Conservation (phyloP, 1,284 basidiomycete genomes). For the Sanghuangporus sanghuang region DNA sequence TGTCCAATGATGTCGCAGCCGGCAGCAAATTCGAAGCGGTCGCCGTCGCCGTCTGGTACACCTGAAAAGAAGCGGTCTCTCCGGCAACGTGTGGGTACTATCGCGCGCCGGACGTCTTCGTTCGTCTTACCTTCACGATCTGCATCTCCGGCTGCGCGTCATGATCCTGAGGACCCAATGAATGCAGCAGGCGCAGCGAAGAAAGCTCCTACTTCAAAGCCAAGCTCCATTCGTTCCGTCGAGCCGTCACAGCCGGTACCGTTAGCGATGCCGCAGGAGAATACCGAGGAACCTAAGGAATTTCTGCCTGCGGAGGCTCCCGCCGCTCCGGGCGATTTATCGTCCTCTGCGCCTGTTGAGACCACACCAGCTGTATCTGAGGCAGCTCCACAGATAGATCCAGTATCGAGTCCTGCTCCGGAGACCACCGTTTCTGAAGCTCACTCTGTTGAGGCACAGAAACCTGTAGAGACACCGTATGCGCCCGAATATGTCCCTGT, state of each 20-base stretch:
- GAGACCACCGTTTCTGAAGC: constrained; percentile 10
- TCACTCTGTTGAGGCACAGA: constrained; percentile 1
- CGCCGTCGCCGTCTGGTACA: constrained; percentile 1
- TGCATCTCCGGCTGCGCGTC: constrained; percentile 27
- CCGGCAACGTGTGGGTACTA: constrained; percentile 34
- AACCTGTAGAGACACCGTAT: constrained; percentile 11
- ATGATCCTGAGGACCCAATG: constrained; percentile 18
- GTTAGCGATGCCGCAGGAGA: constrained; percentile 11
- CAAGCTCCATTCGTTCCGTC: constrained; percentile 3
- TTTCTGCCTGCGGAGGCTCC: constrained; percentile 20
- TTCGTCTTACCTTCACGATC: constrained; percentile 33
- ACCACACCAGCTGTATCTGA: not conserved
- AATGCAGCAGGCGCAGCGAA: not conserved
- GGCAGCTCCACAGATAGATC: not conserved
- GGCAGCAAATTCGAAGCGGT: not conserved
- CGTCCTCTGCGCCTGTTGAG: constrained; percentile 4
- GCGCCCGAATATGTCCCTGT: not conserved
- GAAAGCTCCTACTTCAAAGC: constrained; percentile 2
- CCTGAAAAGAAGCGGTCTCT: constrained; percentile 21
- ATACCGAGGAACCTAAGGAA: constrained; percentile 16
- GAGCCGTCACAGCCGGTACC: not conserved
- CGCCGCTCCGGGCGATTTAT: not conserved
- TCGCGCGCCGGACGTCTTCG: constrained; percentile 47
- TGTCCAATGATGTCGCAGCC: constrained; percentile 1
- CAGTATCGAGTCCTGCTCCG: constrained; percentile 12